Conservation (phyloP, 306 rosid genomes). For the Lotus japonicus region DNA sequence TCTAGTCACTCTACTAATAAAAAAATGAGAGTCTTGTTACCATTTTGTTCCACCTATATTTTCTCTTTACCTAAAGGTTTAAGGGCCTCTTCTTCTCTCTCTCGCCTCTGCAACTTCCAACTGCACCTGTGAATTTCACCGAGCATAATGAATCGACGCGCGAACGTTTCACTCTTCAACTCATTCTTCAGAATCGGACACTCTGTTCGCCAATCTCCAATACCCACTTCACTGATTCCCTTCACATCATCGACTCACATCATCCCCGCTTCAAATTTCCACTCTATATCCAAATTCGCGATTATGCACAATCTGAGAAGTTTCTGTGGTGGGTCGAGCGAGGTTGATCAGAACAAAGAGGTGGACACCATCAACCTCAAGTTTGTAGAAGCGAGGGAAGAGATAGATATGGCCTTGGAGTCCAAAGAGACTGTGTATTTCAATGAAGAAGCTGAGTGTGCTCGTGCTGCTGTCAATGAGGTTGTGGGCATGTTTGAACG, state of each 20-base stretch:
- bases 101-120: neutral
- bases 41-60: too few relatives aligned
- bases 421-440: slow-evolving; percentile 90
- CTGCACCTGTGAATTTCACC: too few relatives aligned
- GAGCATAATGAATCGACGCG: slow-evolving; percentile 39
- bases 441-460: slow-evolving; percentile 91
- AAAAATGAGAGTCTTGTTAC: too few relatives aligned
- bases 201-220: slow-evolving; percentile 20
- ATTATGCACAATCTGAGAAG: slow-evolving; percentile 16
- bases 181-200: slow-evolving; percentile 18
- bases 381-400: slow-evolving; percentile 93
- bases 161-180: slow-evolving; percentile 31
- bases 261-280: slow-evolving; percentile 18
- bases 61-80: too few relatives aligned
- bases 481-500: slow-evolving; percentile 52
- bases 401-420: slow-evolving; percentile 90
- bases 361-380: slow-evolving; percentile 89
- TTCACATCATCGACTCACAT: slow-evolving; percentile 11
- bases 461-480: slow-evolving; percentile 71
- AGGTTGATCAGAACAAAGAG: slow-evolving; percentile 50
- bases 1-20: too few relatives aligned
- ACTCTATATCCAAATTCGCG: slow-evolving; percentile 25
- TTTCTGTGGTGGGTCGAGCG: slow-evolving; percentile 37
- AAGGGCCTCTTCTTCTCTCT: neutral
- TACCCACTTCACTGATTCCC: slow-evolving; percentile 15